These are phyloP conservation scores for Pelargonium nanum DNA, from an alignment of 345 rosid species.

Conservation along the genomic window DNA sequence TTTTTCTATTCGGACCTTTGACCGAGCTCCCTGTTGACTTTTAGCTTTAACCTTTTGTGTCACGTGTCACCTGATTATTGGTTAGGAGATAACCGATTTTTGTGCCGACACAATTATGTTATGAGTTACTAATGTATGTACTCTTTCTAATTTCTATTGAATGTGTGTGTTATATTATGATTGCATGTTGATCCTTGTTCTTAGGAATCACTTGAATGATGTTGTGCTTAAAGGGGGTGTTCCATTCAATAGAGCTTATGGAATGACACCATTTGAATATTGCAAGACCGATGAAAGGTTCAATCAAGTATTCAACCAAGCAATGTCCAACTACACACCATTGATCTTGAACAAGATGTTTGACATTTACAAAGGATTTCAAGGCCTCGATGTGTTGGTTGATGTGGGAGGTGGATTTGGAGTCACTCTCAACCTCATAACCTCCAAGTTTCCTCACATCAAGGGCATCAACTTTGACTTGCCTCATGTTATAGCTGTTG, in stretches of 20 bases:
- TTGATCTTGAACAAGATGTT: slow-evolving; percentile 21
- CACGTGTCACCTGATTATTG: too few species aligned
- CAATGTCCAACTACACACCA: slow-evolving; percentile 20
- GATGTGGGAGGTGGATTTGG: slow-evolving; percentile 36
- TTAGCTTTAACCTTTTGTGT: too few species aligned
- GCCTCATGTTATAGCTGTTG: slow-evolving; percentile 23
- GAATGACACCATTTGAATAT: slow-evolving; percentile 20
- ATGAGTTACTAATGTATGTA: background rate
- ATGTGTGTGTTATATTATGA: background rate
- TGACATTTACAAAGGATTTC: slow-evolving; percentile 24
- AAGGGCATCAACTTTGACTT: slow-evolving; percentile 30
- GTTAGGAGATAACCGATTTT: too few species aligned
- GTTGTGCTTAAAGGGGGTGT: slow-evolving; percentile 25
- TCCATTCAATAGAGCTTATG: slow-evolving; percentile 25
- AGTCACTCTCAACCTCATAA: slow-evolving; percentile 15
- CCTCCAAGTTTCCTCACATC: slow-evolving; percentile 21
- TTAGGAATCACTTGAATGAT: slow-evolving; percentile 25
- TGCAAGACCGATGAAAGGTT: slow-evolving; percentile 19
- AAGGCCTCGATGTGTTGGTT: slow-evolving; percentile 16
- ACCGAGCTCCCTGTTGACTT: too few species aligned
- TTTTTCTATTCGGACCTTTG: too few species aligned
- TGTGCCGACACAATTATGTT: background rate
- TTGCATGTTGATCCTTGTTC: background rate
- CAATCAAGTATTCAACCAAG: slow-evolving; percentile 18
- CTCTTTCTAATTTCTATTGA: too few species aligned